Evolutionary conservation across 2,329 filamentous ascomycete genomes (phyloP).

Genomic region (Cladosporium sp.): DNA sequence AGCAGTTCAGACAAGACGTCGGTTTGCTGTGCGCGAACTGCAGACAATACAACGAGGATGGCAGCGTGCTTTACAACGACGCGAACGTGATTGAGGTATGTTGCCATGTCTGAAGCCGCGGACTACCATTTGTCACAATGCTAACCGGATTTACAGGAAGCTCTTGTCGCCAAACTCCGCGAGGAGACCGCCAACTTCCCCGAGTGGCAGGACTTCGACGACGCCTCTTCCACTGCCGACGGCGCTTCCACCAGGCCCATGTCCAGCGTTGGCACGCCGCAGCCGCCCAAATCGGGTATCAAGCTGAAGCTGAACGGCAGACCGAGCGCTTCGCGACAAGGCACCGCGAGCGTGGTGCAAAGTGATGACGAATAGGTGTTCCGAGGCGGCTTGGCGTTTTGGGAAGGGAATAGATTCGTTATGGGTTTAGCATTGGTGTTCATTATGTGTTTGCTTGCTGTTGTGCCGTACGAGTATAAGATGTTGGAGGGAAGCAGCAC

Average conservation of each 20-base stretch:
- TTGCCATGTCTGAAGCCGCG: conserved; percentile 22
- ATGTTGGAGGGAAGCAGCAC: background rate
- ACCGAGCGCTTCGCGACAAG: conserved; percentile 36
- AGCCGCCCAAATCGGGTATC: conserved; percentile 52
- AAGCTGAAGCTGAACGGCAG: conserved; percentile 65
- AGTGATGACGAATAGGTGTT: conserved; percentile 54
- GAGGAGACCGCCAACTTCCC: conserved; percentile 57
- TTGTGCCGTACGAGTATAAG: conserved; percentile 4
- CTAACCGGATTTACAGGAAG: conserved; percentile 19
- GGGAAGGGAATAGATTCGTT: conserved; percentile 9
- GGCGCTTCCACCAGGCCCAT: conserved; percentile 51
- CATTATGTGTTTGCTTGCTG: conserved; percentile 1
- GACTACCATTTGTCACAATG: background rate
- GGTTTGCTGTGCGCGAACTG: conserved; percentile 85
- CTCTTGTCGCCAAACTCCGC: conserved; percentile 49
- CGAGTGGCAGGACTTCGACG: conserved; percentile 58
- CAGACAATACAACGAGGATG: conserved; percentile 94
- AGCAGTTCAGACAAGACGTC: conserved; percentile 80
- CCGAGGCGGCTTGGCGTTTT: conserved; percentile 9
- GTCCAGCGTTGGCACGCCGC: conserved; percentile 64
- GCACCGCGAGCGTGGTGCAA: conserved; percentile 46
- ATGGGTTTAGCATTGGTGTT: conserved; percentile 19
- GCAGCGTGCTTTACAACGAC: conserved; percentile 86
- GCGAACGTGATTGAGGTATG: conserved; percentile 89
- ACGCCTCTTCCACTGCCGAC: conserved; percentile 49